Conservation (phyloP, 169 alveolate genomes). For the Eimeria sp. region DNA sequence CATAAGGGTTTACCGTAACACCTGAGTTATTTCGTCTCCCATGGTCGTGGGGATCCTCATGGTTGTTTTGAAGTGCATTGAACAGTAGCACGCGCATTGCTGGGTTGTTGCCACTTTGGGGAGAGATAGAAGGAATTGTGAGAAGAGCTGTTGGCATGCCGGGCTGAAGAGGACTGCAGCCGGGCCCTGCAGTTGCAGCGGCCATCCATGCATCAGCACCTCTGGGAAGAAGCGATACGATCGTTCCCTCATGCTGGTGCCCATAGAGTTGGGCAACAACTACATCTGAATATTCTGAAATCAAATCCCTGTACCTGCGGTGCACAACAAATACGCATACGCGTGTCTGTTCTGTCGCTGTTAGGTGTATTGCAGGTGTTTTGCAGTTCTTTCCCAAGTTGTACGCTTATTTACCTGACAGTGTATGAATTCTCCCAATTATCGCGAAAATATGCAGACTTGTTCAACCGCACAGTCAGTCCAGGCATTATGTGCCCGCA, state of each 20-base stretch:
- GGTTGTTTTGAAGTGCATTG: not conserved
- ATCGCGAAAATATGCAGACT: not conserved
- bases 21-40: not conserved
- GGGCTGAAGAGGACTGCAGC: conserved; percentile 40
- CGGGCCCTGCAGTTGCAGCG: conserved; percentile 51
- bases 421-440: not conserved
- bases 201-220: conserved; percentile 20
- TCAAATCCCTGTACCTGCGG: conserved; percentile 37
- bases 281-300: conserved; percentile 22
- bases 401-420: not conserved
- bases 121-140: conserved; percentile 28
- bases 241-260: conserved; percentile 39
- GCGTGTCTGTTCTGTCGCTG: not conserved
- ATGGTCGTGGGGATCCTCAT: not conserved
- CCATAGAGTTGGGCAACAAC: conserved; percentile 22
- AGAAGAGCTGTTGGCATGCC: conserved; percentile 24
- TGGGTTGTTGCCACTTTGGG: conserved; percentile 41
- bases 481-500: conserved; percentile 31
- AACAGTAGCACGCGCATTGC: conserved; percentile 20
- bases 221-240: not conserved
- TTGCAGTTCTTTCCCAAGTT: not conserved
- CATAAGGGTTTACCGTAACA: not conserved
- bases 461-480: conserved; percentile 3
- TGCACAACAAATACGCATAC: not conserved
- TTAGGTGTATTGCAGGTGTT: not conserved